Evolutionary conservation across 495 filamentous ascomycete species (phyloP), one percentile per base, ranked within the genome.

Genomic region (Saxophila tyrrhenica): DNA sequence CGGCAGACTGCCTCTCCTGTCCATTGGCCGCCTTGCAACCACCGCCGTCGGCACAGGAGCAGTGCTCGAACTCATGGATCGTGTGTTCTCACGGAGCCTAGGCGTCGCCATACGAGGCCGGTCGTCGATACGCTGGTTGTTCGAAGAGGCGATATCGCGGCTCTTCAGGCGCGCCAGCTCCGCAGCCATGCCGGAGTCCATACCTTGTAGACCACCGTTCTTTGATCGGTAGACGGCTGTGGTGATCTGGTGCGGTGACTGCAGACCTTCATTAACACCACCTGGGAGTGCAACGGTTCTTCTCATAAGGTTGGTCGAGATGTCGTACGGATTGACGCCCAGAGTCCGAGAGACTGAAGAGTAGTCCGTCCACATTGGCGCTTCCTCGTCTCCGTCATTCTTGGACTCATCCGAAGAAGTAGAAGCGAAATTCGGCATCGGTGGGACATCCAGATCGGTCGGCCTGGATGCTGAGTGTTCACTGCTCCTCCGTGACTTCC

Each of bases 321-420:
- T 61, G 46, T 75, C 72, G 55, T 74, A 75, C 1, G 72, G 72
- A 23, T 64, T 68, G 11, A 56, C 43, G 29, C 72, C 72, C 2
- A 74, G 66, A 63, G 15, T 17, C 19, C 58, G 52, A 7, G 66
- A 63, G 2, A 72, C 66, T 11, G 66, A 70, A 8, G 64, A 67
- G 48, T 72, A 67, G 44, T 73, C 69, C 8, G 65, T 59, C 20
- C 67, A 54, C 16, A 23, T 48, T 15, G 57, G 54, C 17, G 17
- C 23, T 43, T 58, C 54, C 23, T 47, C 17, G 20, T 55, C 56
- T 24, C 52, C 42, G 19, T 55, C 29, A 13, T 13, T 13, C 50
- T 35, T 13, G n/a, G n/a, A n/a, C n/a, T n/a, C n/a, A n/a, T n/a
- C n/a, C n/a, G n/a, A n/a, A 35, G 29, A 7, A 35, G 29, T 7